Base-by-base conservation (phyloP, 2,329 filamentous ascomycete genomes). In the Emergomyces orientalis region DNA sequence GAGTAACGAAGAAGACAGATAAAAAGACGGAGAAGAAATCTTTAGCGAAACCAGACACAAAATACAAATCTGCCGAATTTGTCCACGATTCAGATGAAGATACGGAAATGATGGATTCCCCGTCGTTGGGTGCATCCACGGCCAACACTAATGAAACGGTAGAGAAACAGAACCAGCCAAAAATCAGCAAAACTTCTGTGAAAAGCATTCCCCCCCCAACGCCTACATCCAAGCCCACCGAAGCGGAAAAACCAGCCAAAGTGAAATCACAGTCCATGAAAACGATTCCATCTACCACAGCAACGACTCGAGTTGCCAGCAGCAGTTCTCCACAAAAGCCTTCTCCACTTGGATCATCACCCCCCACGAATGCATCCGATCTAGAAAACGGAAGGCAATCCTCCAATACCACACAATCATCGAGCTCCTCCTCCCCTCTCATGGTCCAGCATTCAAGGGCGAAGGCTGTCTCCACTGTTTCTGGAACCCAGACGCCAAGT, bases 291-390 rank as follows among this genome's bases (percentile, higher is more conserved):
- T 70, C 72, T 17, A 75, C 77, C 63, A 69, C 74, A 19, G 66
- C 72, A 27, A 68, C 71, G 73, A 77, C 71, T 63, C 77, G 70
- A 65, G 71, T 68, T 70, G 71, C 70, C 59, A 74, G 68, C 59
- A 76, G 74, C 27, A 84, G 77, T 64, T 84, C 82, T 51, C 83
- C 84, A 1, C 82, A 81, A 69, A 86, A 86, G 61, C 84, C 84
- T 2, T 86, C 85, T 19, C 84, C 84, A 14, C 79, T 86, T 13
- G 84, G 82, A 11, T 83, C 82, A 7, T 86, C 84, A 2, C 83
- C 83, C 27, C 84, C 84, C 6, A 80, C 84, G 64, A 86, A 84
- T 70, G 81, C 82, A 34, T 86, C 84, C 25, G 83, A 86, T 69
- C 75, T 82, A 62, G 76, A 82, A 65, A 75, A 80, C 69, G 74